These are phyloP conservation scores for Sphaerulina populicola DNA, from an alignment of 2,329 filamentous ascomycete species.

Conservation along the genomic window DNA sequence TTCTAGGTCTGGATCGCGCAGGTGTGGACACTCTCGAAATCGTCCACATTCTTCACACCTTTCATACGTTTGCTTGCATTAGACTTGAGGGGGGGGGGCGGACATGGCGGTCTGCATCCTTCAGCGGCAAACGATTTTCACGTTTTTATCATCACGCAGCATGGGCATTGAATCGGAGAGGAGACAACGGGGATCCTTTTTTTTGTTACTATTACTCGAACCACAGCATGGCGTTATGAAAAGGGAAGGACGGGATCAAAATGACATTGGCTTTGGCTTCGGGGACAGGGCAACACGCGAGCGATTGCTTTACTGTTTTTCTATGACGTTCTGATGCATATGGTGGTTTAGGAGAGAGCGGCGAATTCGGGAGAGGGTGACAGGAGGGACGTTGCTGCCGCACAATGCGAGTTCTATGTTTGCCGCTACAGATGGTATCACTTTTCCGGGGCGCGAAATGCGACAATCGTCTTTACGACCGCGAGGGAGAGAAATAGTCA, in stretches of 20 bases:
- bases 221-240: constrained; percentile 8
- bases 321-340: constrained; percentile 1
- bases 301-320: not conserved
- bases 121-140: constrained; percentile 1
- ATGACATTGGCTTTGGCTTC: not conserved
- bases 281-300: not conserved
- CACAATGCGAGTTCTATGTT: not conserved
- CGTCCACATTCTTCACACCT: not conserved
- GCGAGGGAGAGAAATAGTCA: not conserved
- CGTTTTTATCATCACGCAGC: constrained; percentile 5
- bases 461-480: not conserved
- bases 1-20: not conserved
- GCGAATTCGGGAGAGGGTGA: not conserved
- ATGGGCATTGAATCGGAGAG: constrained; percentile 3
- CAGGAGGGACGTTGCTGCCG: not conserved
- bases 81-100: not conserved
- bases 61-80: not conserved
- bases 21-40: not conserved
- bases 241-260: constrained; percentile 5
- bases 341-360: not conserved
- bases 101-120: not conserved
- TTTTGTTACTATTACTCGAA: constrained; percentile 9
- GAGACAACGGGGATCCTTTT: not conserved
- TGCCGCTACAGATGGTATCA: not conserved
- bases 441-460: not conserved